Evolutionary conservation across 768 basidiomycete species (phyloP), one percentile per base, ranked within the genome.

Genomic region (Boletus vinaceobasis): DNA sequence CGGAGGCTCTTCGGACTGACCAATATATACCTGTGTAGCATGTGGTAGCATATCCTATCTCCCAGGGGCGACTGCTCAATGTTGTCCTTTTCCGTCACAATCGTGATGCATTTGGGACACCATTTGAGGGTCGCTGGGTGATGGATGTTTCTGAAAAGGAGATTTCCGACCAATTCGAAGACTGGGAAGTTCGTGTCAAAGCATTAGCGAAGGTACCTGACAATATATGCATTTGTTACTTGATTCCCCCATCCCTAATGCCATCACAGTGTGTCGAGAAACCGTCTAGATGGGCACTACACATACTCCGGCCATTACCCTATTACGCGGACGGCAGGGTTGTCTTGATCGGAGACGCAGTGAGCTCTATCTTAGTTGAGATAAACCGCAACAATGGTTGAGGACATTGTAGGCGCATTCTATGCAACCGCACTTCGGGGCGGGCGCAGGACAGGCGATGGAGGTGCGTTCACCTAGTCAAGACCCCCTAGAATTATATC

Each of bases 371-470:
- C 33, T 29, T 19, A 7, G 5, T 26, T 21, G 8, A 27, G 49
- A 7, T 38, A 42, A 43, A 43, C 13, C 14, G n/a, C 31, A 43
- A 17, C 45, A 23, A 40, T 7, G 21, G 44, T 33, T 57, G 51
- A 62, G 31, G 43, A 19, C 37, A 11, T 10, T 38, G n/a, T 40
- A 67, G 79, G 78, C 78, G 0, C 78, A 81, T 62, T 77, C 74
- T 0, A 78, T 78, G 72, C 66, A 73, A 4, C 78, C 78, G 0
- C 72, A 79, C 57, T 71, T 76, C 61, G 79, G 76, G 1, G 73
- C 77, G 0, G 79, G 80, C 4, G 81, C 78, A 4, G 77, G 78
- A 4, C 78, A 79, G 50, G 79, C 79, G 1, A 73, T 80, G n/a
- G 81, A 81, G 65, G 78, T 77, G 42, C 11, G 64, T 44, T 8